Base-by-base conservation (phyloP, 805 yeast species). In the Candida pseudoglaebosa region DNA sequence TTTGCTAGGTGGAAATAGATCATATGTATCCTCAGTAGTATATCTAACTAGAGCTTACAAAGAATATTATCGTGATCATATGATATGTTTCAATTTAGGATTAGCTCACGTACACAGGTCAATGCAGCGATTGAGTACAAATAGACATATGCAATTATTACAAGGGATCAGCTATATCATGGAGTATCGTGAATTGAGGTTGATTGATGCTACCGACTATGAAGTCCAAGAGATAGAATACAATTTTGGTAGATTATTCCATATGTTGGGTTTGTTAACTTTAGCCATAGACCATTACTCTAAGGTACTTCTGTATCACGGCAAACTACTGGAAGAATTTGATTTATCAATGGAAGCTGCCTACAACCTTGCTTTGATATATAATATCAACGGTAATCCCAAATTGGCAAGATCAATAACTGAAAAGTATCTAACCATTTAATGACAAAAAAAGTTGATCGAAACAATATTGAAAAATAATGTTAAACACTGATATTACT, bases 21-120 rank as follows among this genome's bases (percentile, higher is more conserved):
- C 95, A 22, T 91, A 84, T 55, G 77, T 81, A 9, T 85, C 97
- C 2, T 80, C 95, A 2, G 65, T 91, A 41, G 85, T 83, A 16
- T 90, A 91, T 56, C 68, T 85, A 41, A 73, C 79, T 34, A 75
- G 90, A 41, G 80, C 88, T 3, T 84, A 84, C 54, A 73, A 73
- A 37, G 73, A 77, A 17, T 77, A 77, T 40, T 81, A 82, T 32
- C 62, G 77, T 30, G 96, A 91, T 46, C 95, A 97, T 1, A 76
- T 88, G 67, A 67, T 93, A 2, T 73, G 87, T 43, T 67, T 93
- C 19, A 61, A 84, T 26, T 67, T 85, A 32, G 97, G 93, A 0
- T 59, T 93, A 29, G 80, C 90, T 0, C 90, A 89, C 60, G 66
- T 90, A 17, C 96, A 91, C 50, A 73, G 98, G 31, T 84, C 97